A percentile compares a stretch with the other conserved stretches of the same genome.
Evolutionary conservation across 2,329 filamentous ascomycete species (phyloP).

Genomic region (Talaromyces marneffei): DNA sequence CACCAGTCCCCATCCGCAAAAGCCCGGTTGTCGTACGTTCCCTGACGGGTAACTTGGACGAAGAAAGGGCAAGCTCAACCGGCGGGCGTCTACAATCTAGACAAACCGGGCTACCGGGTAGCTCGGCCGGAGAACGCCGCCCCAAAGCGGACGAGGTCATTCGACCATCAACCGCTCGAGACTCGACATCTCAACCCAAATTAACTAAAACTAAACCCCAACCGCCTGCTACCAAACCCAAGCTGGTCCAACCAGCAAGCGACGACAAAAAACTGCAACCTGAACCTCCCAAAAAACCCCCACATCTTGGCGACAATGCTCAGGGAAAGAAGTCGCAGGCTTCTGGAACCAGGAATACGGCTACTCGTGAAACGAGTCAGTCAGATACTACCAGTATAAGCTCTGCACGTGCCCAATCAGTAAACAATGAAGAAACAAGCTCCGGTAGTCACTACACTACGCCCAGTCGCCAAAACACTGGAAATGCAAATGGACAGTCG

Average conservation of each 20-base stretch:
- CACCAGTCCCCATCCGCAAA: conserved; percentile 23
- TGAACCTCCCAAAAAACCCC: background rate
- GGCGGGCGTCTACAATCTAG: background rate
- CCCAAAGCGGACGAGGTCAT: background rate
- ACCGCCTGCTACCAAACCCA: conserved; percentile 7
- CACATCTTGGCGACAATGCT: background rate
- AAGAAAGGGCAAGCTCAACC: background rate
- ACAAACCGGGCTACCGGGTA: background rate
- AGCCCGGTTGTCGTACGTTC: background rate
- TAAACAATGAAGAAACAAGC: conserved; percentile 19
- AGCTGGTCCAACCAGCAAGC: background rate
- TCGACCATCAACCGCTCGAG: background rate
- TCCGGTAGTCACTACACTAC: background rate
- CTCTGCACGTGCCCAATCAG: conserved; percentile 19
- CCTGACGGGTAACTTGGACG: conserved; percentile 11
- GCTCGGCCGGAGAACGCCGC: background rate
- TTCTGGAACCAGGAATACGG: background rate
- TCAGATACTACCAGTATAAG: conserved; percentile 5
- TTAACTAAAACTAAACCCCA: background rate
- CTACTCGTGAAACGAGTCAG: background rate
- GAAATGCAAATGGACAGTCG: conserved; percentile 18
- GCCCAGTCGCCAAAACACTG: conserved; percentile 19
- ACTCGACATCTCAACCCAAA: conserved; percentile 1
- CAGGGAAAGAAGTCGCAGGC: background rate
- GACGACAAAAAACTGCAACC: background rate